Evolutionary conservation across 495 filamentous ascomycete genomes (phyloP), one percentile per base, ranked within the genome.

Genomic region (Penicillium mononematosum): DNA sequence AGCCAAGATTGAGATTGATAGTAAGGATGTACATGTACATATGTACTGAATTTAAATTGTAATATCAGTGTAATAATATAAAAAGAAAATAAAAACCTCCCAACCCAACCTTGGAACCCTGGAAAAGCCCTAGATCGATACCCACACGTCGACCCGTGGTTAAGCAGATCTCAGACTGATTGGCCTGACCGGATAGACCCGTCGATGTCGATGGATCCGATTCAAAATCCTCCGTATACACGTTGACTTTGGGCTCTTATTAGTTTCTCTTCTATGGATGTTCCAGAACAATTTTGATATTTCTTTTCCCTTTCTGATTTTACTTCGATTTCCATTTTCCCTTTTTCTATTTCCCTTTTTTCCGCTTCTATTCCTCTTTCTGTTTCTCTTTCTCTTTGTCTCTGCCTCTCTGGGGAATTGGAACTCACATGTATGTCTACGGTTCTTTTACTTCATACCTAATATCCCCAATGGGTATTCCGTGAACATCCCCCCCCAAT

Each of bases 161-260:
- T 53, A 48, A 54, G 34, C 34, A 61, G 63, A 66, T 66, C 66
- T 61, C 48, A 66, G 42, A 55, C 29, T 58, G 55, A 68, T 69
- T 66, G 66, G 66, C 50, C 49, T 64, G 57, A 58, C 61, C 59
- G 64, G 66, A 69, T 67, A 67, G 66, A 65, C 61, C 66, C 66
- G 66, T 59, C 36, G 64, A 67, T 64, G 66, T 59, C 36, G 64
- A 67, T 64, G 66, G 64, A 69, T 67, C 61, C 60, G 58, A 68
- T 63, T 66, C 50, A 55, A 61, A 64, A 59, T 62, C 49, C 62
- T 67, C 61, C 65, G 59, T 64, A 63, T 63, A 66, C 55, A 50
- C 20, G 36, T 53, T 36, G 22, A 24, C 52, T 45, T 24, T 24
- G 22, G 22, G 22, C 22, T 22, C 47, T 52, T 43, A 52, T 52